Conservation (phyloP, 2,329 filamentous ascomycete species). For the Neurospora sp. region DNA sequence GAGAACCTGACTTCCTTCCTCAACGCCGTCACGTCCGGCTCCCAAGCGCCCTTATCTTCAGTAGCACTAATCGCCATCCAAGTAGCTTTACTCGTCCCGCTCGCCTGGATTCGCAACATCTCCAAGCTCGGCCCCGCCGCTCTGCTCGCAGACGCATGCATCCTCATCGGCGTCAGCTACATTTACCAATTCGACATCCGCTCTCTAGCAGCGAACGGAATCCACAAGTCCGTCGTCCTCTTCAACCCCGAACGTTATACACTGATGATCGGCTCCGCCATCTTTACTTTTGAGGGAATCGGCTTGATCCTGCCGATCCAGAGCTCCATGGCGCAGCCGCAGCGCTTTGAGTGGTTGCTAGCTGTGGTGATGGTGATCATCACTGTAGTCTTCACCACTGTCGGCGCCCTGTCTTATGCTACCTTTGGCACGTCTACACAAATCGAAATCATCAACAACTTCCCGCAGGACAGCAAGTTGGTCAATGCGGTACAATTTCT, state of each 20-base stretch:
- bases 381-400: conserved; percentile 61
- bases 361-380: conserved; percentile 64
- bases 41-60: conserved; percentile 36
- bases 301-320: conserved; percentile 69
- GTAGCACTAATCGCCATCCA: conserved; percentile 56
- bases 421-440: conserved; percentile 60
- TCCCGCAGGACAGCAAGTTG: conserved; percentile 58
- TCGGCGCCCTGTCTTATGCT: conserved; percentile 64
- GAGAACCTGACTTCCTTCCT: conserved; percentile 64
- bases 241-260: conserved; percentile 64
- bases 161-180: conserved; percentile 56
- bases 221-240: conserved; percentile 50
- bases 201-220: conserved; percentile 43
- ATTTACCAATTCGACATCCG: conserved; percentile 64
- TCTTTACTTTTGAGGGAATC: conserved; percentile 73
- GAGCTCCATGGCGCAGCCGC: conserved; percentile 61
- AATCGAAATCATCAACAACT: conserved; percentile 70
- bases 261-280: conserved; percentile 61
- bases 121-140: conserved; percentile 62
- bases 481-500: conserved; percentile 69
- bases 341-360: conserved; percentile 57
- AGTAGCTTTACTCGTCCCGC: conserved; percentile 52
- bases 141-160: conserved; percentile 62
- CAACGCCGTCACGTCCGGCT: conserved; percentile 45
- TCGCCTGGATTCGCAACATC: conserved; percentile 65